Percentiles rank a stretch among this genome's conserved stretches.
Evolutionary conservation across 2,329 filamentous ascomycete species (phyloP).

Genomic region (Colletotrichum euphorbiae): DNA sequence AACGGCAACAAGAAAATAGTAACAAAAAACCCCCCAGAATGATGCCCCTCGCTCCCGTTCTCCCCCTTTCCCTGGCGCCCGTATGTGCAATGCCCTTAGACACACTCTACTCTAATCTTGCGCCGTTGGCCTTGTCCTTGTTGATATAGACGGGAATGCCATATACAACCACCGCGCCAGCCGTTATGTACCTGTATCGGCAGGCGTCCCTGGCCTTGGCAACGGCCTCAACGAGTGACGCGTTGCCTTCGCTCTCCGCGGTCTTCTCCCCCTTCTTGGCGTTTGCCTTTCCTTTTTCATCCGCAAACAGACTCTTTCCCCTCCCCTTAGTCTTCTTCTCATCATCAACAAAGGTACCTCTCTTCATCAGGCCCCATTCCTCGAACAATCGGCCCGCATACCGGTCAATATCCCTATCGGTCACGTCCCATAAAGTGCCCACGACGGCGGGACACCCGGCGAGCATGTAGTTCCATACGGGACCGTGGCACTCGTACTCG

Average conservation of each 20-base stretch:
- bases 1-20: background rate
- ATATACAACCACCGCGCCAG: slow-evolving; percentile 93
- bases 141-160: slow-evolving; percentile 90
- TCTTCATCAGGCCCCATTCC: slow-evolving; percentile 81
- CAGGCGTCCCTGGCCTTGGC: slow-evolving; percentile 81
- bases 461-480: slow-evolving; percentile 91
- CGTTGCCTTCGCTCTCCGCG: slow-evolving; percentile 47
- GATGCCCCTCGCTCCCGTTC: background rate
- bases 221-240: slow-evolving; percentile 84
- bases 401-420: slow-evolving; percentile 95
- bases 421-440: slow-evolving; percentile 97
- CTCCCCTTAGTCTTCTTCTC: slow-evolving; percentile 30
- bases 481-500: slow-evolving; percentile 90
- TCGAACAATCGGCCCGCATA: slow-evolving; percentile 85
- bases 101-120: background rate
- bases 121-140: slow-evolving; percentile 41
- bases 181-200: slow-evolving; percentile 90
- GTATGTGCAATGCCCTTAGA: background rate
- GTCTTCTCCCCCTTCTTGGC: slow-evolving; percentile 45
- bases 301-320: slow-evolving; percentile 42
- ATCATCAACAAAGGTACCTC: slow-evolving; percentile 54
- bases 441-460: slow-evolving; percentile 88
- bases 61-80: background rate
- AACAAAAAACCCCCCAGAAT: background rate
- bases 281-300: slow-evolving; percentile 47